Evolutionary conservation across 257 asterid species (phyloP), one percentile per base, ranked within the genome.

Genomic region (Linaria vulgaris): DNA sequence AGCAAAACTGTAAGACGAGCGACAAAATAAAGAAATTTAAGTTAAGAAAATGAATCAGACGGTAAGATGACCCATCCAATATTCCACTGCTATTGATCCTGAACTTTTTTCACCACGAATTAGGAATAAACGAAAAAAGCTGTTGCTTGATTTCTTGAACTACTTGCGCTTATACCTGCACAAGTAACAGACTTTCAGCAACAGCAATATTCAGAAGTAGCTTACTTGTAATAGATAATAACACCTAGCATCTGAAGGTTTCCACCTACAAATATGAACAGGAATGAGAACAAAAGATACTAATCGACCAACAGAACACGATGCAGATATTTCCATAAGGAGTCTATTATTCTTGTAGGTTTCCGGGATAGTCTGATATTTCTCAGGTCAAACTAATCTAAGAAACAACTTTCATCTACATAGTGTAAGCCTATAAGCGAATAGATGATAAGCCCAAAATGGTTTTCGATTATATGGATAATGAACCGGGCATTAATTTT

Each of bases 111-210:
- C 37, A 6, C 37, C 37, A 30, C 37, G 6, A 30, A 30, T 6
- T 2, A 2, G 5, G 5, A 30, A 30, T 3, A 30, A 30, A 3
- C 37, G 6, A 30, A 49, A 17, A 8, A 19, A 11, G 22, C 27
- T 3, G 12, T 5, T 15, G 43, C 41, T 4, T 13, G 15, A 3
- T 12, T 34, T 56, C 14, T 12, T 15, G 2, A 41, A 10, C 81
- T 72, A 87, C 76, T 69, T 74, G 20, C 96, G 82, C 63, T 85
- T 85, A 71, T 88, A 88, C 82, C 96, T 88, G 87, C 80, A 80
- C 20, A 16, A 16, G 30, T 6, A 67, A 43, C 49, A 61, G 10
- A 21, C 25, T 51, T 20, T 31, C n/a, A n/a, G n/a, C n/a, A n/a
- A n/a, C 17, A 1, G 39, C 22, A 45, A 34, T 12, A 27, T 27